These are phyloP conservation scores for Annulohypoxylon maeteangense DNA, from an alignment of 495 filamentous ascomycete genomes.

Conservation along the genomic window DNA sequence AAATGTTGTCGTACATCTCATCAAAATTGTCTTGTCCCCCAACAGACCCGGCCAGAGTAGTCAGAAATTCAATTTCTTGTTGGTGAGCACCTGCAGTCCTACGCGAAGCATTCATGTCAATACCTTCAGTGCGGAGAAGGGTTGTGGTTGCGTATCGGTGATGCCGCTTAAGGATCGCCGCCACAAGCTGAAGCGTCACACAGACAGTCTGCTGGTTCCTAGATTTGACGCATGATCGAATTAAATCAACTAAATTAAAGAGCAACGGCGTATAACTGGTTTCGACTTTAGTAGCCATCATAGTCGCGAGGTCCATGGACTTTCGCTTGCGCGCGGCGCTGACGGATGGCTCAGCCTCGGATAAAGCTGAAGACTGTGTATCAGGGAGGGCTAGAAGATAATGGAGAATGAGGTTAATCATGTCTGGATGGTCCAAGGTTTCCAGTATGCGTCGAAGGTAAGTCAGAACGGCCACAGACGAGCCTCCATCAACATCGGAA, in stretches of 20 bases:
- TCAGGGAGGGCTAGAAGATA: constrained; percentile 86
- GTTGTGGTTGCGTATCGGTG: constrained; percentile 85
- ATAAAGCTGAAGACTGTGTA: constrained; percentile 32
- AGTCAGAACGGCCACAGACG: constrained; percentile 93
- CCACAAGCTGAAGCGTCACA: constrained; percentile 85
- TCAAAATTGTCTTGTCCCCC: constrained; percentile 76
- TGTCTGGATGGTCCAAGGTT: constrained; percentile 87
- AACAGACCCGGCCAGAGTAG: constrained; percentile 76
- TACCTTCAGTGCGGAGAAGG: constrained; percentile 71
- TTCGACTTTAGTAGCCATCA: constrained; percentile 73
- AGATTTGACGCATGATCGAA: constrained; percentile 84
- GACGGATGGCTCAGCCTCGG: constrained; percentile 47
- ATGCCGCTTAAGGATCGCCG: constrained; percentile 85
- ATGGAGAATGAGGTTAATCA: constrained; percentile 91
- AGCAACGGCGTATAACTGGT: constrained; percentile 81
- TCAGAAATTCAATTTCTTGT: constrained; percentile 78
- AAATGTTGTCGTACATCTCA: constrained; percentile 81
- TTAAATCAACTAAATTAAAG: constrained; percentile 93
- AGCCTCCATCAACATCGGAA: constrained; percentile 95
- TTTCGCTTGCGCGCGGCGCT: constrained; percentile 81
- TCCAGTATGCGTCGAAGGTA: constrained; percentile 93
- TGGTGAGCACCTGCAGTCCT: constrained; percentile 84
- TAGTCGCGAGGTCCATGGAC: constrained; percentile 86
- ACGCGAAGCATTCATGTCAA: constrained; percentile 60
- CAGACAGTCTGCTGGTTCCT: constrained; percentile 86